A percentile compares a stretch with the other conserved stretches of the same genome.
Evolutionary conservation across 2,329 filamentous ascomycete species (phyloP).

Genomic region (Penicillium digitatum): DNA sequence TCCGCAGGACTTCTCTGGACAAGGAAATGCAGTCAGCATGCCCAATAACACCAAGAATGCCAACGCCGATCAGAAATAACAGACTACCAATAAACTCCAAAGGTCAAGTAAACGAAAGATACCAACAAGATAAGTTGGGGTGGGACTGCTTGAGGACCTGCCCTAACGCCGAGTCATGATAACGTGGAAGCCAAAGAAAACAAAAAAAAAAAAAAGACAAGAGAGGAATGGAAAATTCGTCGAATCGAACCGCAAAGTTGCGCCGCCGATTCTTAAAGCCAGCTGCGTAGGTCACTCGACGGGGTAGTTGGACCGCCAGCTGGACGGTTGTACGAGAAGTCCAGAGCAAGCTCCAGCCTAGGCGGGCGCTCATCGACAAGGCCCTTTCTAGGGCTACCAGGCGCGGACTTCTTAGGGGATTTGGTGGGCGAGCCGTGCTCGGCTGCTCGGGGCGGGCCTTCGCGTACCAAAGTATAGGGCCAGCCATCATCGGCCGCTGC

Average conservation of each 20-base stretch:
- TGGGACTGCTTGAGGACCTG: slow-evolving; percentile 5
- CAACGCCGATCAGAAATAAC: slow-evolving; percentile 16
- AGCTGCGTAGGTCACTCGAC: slow-evolving; percentile 33
- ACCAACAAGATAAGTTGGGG: slow-evolving; percentile 6
- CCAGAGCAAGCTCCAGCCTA: slow-evolving; percentile 53
- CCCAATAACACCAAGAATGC: slow-evolving; percentile 23
- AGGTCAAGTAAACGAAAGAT: slow-evolving; percentile 8
- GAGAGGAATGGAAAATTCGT: slow-evolving; percentile 12
- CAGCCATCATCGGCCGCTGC: slow-evolving; percentile 85
- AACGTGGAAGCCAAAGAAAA: slow-evolving; percentile 13
- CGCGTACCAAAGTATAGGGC: slow-evolving; percentile 73
- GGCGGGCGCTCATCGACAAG: slow-evolving; percentile 51
- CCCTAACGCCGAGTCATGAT: slow-evolving; percentile 27
- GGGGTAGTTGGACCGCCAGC: slow-evolving; percentile 20
- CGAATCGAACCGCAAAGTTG: slow-evolving; percentile 1
- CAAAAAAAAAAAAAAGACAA: slow-evolving; percentile 14
- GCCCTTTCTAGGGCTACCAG: slow-evolving; percentile 45
- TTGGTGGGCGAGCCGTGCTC: slow-evolving; percentile 41
- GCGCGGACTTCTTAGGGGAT: slow-evolving; percentile 46
- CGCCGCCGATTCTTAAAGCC: slow-evolving; percentile 30
- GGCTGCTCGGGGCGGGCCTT: slow-evolving; percentile 42
- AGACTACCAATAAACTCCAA: slow-evolving; percentile 13
- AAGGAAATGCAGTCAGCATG: slow-evolving; percentile 10
- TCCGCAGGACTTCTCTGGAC: slow-evolving; percentile 15
- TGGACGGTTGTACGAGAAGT: slow-evolving; percentile 26